These are phyloP conservation scores for Corylus heterophylla DNA, from an alignment of 306 rosid species.

Conservation along the genomic window DNA sequence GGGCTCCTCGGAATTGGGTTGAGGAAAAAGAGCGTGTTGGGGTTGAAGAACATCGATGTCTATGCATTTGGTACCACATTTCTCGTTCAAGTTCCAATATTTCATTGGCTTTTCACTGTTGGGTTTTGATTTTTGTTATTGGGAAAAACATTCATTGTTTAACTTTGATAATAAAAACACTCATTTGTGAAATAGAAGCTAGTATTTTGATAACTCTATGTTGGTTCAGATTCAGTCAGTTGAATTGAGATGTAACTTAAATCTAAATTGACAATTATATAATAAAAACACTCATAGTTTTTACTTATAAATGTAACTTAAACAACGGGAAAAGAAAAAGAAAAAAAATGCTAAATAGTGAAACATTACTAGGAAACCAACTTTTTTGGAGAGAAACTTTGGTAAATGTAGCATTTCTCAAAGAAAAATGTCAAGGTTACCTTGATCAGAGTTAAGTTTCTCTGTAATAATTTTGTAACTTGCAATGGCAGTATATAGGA, in stretches of 20 bases:
- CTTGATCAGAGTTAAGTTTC: neutral
- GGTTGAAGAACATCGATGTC: conserved; percentile 83
- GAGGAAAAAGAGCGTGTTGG: conserved; percentile 69
- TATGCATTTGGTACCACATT: conserved; percentile 73
- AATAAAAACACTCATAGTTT: too few relatives aligned
- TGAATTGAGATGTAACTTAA: too few relatives aligned
- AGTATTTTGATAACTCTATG: neutral
- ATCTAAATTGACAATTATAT: too few relatives aligned
- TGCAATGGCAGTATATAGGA: neutral
- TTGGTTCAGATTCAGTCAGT: neutral
- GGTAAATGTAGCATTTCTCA: too few relatives aligned
- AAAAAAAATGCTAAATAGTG: too few relatives aligned
- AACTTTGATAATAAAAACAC: neutral
- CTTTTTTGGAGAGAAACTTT: too few relatives aligned
- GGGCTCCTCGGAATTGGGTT: conserved; percentile 80
- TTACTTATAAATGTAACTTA: neutral
- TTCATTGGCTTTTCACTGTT: neutral
- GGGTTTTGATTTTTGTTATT: neutral
- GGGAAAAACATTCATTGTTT: neutral
- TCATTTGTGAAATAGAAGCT: neutral
- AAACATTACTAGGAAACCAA: too few relatives aligned
- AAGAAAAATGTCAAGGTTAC: neutral
- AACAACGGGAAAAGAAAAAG: neutral
- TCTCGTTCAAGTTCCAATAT: neutral
- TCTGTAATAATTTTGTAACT: neutral